Percentiles rank a stretch among this genome's conserved stretches.
These are phyloP conservation scores for Auriscalpium orientale DNA, from an alignment of 768 basidiomycete genomes.

Conservation along the genomic window DNA sequence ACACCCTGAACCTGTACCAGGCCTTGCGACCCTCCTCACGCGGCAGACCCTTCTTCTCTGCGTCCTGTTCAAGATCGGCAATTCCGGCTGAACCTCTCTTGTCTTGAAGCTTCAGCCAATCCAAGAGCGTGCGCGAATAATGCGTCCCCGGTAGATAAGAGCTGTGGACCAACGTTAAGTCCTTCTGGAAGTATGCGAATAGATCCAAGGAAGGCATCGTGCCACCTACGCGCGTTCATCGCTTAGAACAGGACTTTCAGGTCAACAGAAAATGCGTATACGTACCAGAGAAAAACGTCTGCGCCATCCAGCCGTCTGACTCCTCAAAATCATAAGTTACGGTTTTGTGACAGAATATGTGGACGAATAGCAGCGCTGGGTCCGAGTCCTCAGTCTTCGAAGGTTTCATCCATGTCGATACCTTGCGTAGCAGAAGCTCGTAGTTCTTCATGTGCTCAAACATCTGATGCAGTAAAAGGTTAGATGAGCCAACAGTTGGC, in stretches of 20 bases:
- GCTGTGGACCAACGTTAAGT: slow-evolving; percentile 48
- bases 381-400: slow-evolving; percentile 22
- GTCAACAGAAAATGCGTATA: not conserved
- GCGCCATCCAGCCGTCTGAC: slow-evolving; percentile 67
- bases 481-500: not conserved
- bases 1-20: slow-evolving; percentile 63
- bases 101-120: slow-evolving; percentile 58
- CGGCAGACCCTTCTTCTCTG: slow-evolving; percentile 36
- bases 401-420: slow-evolving; percentile 58
- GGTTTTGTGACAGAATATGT: slow-evolving; percentile 59
- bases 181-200: slow-evolving; percentile 57
- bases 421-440: slow-evolving; percentile 48
- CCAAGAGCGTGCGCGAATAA: slow-evolving; percentile 57
- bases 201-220: slow-evolving; percentile 66
- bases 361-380: slow-evolving; percentile 50
- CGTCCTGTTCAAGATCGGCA: slow-evolving; percentile 40
- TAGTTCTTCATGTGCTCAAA: slow-evolving; percentile 79
- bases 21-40: slow-evolving; percentile 48
- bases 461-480: slow-evolving; percentile 35
- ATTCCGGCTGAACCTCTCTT: slow-evolving; percentile 41
- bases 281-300: slow-evolving; percentile 60
- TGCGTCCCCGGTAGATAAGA: slow-evolving; percentile 60
- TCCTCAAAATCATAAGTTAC: slow-evolving; percentile 66
- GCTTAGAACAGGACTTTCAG: not conserved
- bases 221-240: slow-evolving; percentile 34